These are phyloP conservation scores for Colletotrichum australisinense DNA, from an alignment of 2,329 filamentous ascomycete species.

Conservation along the genomic window DNA sequence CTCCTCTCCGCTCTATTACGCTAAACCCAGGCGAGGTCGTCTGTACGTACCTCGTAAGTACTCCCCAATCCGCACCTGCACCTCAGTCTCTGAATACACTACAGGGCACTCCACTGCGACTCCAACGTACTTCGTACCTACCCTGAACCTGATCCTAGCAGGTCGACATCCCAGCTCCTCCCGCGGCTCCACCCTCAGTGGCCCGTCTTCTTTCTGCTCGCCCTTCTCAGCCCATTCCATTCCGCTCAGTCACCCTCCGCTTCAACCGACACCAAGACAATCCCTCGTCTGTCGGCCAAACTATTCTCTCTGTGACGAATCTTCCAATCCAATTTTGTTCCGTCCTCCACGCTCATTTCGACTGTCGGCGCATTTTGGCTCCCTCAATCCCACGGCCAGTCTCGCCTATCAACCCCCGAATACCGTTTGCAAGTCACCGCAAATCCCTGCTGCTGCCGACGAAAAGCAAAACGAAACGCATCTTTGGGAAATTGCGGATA, in stretches of 20 bases:
- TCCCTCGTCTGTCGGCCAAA: neutral
- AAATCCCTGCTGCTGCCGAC: neutral
- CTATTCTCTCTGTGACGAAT: slow-evolving; percentile 2
- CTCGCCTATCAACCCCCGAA: neutral
- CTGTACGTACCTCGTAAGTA: slow-evolving; percentile 24
- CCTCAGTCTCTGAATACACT: neutral
- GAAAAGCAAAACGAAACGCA: neutral
- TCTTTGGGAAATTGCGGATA: slow-evolving; percentile 11
- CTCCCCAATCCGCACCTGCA: neutral
- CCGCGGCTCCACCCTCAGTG: slow-evolving; percentile 28
- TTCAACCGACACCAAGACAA: slow-evolving; percentile 22
- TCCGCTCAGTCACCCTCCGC: slow-evolving; percentile 25
- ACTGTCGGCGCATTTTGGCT: neutral
- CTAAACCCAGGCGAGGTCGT: slow-evolving; percentile 8
- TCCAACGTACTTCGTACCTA: slow-evolving; percentile 16
- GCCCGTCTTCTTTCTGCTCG: slow-evolving; percentile 32
- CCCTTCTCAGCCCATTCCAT: slow-evolving; percentile 31
- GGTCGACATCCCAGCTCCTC: slow-evolving; percentile 34
- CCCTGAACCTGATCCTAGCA: slow-evolving; percentile 25
- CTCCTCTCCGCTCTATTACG: neutral
- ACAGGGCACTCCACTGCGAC: slow-evolving; percentile 5
- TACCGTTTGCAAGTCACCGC: neutral
- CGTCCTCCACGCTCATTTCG: slow-evolving; percentile 13
- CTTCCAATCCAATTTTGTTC: neutral
- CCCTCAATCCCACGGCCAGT: neutral